These are phyloP conservation scores for Amaranthus hypochondriacus DNA, from an alignment of 148 eudicot species.

Conservation along the genomic window DNA sequence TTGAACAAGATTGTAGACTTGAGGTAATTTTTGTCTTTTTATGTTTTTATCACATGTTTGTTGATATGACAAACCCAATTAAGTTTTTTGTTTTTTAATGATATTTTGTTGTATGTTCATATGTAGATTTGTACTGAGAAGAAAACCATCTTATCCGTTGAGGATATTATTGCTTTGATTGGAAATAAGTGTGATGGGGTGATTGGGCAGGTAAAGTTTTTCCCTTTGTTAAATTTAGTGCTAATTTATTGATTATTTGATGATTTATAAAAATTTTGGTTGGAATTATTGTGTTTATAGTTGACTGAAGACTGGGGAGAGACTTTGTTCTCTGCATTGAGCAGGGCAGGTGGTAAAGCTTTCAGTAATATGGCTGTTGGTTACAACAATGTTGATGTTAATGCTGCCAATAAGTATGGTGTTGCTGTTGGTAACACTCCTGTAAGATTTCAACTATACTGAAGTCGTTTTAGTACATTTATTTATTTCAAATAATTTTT, in stretches of 20 bases:
- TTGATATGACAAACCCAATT: not conserved
- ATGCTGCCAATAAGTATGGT: constrained; percentile 85
- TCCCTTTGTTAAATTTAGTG: not conserved
- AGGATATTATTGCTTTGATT: constrained; percentile 86
- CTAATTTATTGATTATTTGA: not conserved
- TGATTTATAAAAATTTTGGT: not conserved
- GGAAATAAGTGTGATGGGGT: constrained; percentile 97
- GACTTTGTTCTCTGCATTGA: constrained; percentile 87
- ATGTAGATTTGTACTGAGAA: constrained; percentile 86
- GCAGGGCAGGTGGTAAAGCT: constrained; percentile 94
- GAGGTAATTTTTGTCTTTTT: constrained; percentile 46
- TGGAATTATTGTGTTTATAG: constrained; percentile 24
- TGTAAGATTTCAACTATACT: constrained; percentile 35
- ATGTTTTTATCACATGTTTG: not conserved
- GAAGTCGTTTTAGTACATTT: not conserved
- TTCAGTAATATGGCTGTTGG: constrained; percentile 99
- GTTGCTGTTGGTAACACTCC: constrained; percentile 99
- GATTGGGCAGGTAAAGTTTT: constrained; percentile 70
- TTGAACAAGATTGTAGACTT: constrained; percentile 80
- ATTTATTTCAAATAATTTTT: no score
- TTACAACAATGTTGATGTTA: constrained; percentile 90
- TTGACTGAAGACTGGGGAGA: constrained; percentile 99
- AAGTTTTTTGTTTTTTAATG: not conserved
- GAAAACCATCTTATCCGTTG: constrained; percentile 87
- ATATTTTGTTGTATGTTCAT: not conserved